Base-by-base conservation (phyloP, 768 basidiomycete genomes). In the Tephrocybe sp. region DNA sequence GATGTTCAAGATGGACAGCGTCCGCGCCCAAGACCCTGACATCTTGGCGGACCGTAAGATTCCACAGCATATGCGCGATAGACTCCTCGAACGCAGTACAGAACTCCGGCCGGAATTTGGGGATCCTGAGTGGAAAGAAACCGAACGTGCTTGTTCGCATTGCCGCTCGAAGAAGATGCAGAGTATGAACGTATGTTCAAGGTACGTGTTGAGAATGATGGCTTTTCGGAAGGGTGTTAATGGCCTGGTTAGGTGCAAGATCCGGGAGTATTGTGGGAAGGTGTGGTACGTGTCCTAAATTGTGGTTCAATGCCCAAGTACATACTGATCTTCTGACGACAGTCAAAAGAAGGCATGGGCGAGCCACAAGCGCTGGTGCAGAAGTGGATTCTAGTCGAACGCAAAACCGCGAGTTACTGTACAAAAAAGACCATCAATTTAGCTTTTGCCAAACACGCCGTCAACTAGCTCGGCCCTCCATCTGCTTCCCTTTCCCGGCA, bases 401-500 rank as follows among this genome's bases (percentile, higher is more conserved):
- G 7, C 18, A 25, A 6, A 23, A 14, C 14, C 23, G 21, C 21
- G 4, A 12, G 14, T 24, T 4, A 42, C 18, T 12, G 12, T 5
- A 6, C 7, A 12, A 5, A 30, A 30, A 30, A 30, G 28, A 30
- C 28, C 28, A 30, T 6, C 28, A 30, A 30, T n/a, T n/a, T n/a
- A n/a, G n/a, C 12, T 45, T 9, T 34, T 53, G 18, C 51, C 62
- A 50, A 85, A 72, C 18, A 84, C 71, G 9, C 84, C 78, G 48
- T 82, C 52, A 3, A 53, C 62, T 46, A 88, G 62, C 6, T 55
- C 46, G 32, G 81, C 82, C 57, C 66, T 78, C 86, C 86, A 88
- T 8, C 55, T 59, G 49, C 81, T 85, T 3, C 83, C 83, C 23
- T 67, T 69, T 20, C 77, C 79, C 18, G 58, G 48, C 60, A 71